Percentiles rank a stretch among this genome's conserved stretches.
phyloP scores from a whole-genome alignment of 2,329 filamentous ascomycete species.

The Phoma sp. region DNA sequence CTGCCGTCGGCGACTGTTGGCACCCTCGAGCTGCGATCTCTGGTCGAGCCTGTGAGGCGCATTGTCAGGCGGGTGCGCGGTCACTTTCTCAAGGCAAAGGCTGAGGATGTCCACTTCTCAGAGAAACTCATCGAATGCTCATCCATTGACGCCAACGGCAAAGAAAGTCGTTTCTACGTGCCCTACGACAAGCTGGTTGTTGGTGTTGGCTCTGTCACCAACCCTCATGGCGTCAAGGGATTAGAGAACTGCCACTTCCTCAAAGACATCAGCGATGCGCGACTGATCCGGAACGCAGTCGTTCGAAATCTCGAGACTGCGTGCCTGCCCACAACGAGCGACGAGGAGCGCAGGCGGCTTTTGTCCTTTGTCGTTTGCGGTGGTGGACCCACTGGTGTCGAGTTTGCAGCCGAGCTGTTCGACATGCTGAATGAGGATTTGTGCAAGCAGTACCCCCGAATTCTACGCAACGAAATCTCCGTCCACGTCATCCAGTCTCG shows the following conservation, averaged over 20 bases:
- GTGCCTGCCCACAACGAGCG: slow-evolving; percentile 88
- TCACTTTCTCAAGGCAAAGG: slow-evolving; percentile 87
- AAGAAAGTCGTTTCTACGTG: slow-evolving; percentile 85
- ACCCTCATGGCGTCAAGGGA: slow-evolving; percentile 94
- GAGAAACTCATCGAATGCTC: slow-evolving; percentile 88
- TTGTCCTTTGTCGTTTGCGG: slow-evolving; percentile 96
- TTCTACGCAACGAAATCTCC: slow-evolving; percentile 96
- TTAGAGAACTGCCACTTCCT: slow-evolving; percentile 93
- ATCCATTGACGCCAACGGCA: slow-evolving; percentile 72
- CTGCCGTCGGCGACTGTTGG: slow-evolving; percentile 95
- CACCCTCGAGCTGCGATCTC: slow-evolving; percentile 85
- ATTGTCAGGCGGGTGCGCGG: slow-evolving; percentile 80
- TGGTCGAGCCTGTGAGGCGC: slow-evolving; percentile 90
- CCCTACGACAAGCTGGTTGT: slow-evolving; percentile 97
- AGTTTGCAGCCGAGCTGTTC: slow-evolving; percentile 95
- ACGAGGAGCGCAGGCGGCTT: slow-evolving; percentile 84
- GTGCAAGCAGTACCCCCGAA: slow-evolving; percentile 73
- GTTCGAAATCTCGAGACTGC: slow-evolving; percentile 89
- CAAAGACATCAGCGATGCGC: slow-evolving; percentile 92
- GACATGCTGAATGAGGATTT: slow-evolving; percentile 97
- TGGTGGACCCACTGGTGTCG: slow-evolving; percentile 93
- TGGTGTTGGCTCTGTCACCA: slow-evolving; percentile 89
- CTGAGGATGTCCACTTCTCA: slow-evolving; percentile 89
- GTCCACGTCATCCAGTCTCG: slow-evolving; percentile 96
- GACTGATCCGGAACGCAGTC: slow-evolving; percentile 85